Evolutionary conservation across 768 basidiomycete genomes (phyloP), one percentile per base, ranked within the genome.

Genomic region (Rhizopogon sp.): DNA sequence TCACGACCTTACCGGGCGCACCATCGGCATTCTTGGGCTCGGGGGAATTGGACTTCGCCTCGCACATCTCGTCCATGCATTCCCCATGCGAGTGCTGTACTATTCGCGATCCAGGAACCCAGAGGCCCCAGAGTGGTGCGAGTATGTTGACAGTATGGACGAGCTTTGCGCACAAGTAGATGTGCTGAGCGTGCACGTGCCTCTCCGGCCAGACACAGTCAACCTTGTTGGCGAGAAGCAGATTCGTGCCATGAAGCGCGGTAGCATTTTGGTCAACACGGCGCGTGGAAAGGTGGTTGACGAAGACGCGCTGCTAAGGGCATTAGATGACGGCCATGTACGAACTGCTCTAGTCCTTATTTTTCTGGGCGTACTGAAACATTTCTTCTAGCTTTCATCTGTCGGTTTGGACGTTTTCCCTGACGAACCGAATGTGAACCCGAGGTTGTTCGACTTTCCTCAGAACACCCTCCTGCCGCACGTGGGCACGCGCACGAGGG

Each of bases 61-160:
- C 22, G 85, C 84, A 0, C 78, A 86, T 60, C 78, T 90, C 53
- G 83, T 78, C 1, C 82, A 82, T 55, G 83, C 83, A 3, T 89
- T 93, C 75, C 88, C 86, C n/a, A 93, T 96, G 91, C 84, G 86
- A 53, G 73, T 93, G 55, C 77, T 93, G 52, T 94, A 93, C 70
- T 82, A 88, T 70, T 83, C 82, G 37, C 75, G 87, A 43, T 74
- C 77, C 60, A 79, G 77, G 52, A 79, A 75, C 39, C 67, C 74
- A 11, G 70, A 80, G 49, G 82, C 81, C 1, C 85, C 88, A 0
- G 82, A 87, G 64, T 55, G 53, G 46, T 57, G 40, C 42, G 43
- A 41, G 43, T 52, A 56, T 53, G 50, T 56, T 20, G 50, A 37
- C 20, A 52, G 55, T 14, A 60, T 81, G 29, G 73, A 79, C 45